phyloP scores from a whole-genome alignment of 805 yeast species.

The Isabelozyma rhagii region DNA sequence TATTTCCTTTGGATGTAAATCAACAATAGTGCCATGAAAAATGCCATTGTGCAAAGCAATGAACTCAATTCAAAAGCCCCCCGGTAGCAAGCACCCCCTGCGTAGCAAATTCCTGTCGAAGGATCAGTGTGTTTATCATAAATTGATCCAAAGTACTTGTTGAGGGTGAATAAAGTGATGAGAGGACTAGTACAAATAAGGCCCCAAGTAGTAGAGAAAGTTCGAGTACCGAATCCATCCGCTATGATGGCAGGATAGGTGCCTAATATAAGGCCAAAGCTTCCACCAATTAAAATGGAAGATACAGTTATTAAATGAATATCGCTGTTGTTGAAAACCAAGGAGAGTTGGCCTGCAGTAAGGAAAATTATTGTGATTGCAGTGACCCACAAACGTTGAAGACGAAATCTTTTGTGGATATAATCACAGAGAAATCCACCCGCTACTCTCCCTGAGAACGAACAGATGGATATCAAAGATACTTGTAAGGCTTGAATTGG shows the following conservation, averaged over 20 bases:
- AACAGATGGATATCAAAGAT: conserved; percentile 59
- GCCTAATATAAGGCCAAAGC: conserved; percentile 72
- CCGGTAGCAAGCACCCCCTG: conserved; percentile 36
- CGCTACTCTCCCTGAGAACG: conserved; percentile 61
- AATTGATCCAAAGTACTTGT: conserved; percentile 53
- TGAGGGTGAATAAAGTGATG: conserved; percentile 49
- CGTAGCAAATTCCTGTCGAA: conserved; percentile 36
- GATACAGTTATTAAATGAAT: conserved; percentile 40
- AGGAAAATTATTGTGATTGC: conserved; percentile 37
- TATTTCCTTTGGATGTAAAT: conserved; percentile 22
- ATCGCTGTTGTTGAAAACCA: conserved; percentile 22
- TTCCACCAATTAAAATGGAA: conserved; percentile 56
- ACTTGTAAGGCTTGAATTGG: conserved; percentile 70
- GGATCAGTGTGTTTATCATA: conserved; percentile 45
- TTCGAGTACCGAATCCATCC: conserved; percentile 63
- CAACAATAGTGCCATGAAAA: conserved; percentile 18
- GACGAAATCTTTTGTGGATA: conserved; percentile 45
- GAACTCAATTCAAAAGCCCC: conserved; percentile 34
- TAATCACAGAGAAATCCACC: conserved; percentile 68
- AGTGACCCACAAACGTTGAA: conserved; percentile 68
- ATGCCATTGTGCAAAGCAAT: conserved; percentile 22
- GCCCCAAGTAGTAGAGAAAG: conserved; percentile 77
- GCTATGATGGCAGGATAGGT: conserved; percentile 74
- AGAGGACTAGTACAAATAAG: conserved; percentile 70
- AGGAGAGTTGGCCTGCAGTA: conserved; percentile 36